Base-by-base conservation (phyloP, 192 early-diverging fungal genomes). In the Phlyctochytrium bullatum region DNA sequence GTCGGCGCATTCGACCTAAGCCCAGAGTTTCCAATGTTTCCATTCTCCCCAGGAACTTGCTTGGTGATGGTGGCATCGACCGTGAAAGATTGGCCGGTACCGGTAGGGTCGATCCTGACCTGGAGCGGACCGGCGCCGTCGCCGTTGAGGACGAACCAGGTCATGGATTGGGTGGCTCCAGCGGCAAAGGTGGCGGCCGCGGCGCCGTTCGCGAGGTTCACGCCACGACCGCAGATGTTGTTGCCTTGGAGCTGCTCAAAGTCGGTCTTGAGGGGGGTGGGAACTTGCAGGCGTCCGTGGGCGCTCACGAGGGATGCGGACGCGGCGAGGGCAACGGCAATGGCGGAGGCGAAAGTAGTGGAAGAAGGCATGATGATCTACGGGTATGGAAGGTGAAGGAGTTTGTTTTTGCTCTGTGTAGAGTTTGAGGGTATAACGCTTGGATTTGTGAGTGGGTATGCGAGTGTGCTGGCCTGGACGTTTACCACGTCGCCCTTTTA, bases 41-140 rank as follows among this genome's bases (percentile, higher is more conserved):
- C 66, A 23, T 34, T 35, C 14, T 28, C 34, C 6, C 66, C 66
- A 29, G 66, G 54, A 20, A 67, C 53, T 3, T 67, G 52, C 1
- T 64, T 62, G 20, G 66, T 64, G 1, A 67, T 34, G 23, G 59
- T 64, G 16, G 33, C 66, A 31, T 64, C 20, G 40, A 20, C 10
- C 10, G 20, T 47, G 40, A 47, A 47, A 27, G 16, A 23, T 6
- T 47, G 6, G 6, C 40, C 40, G 20, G 40, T 47, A 20, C 40
- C 40, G 6, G 40, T 47, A 20, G 10, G 6, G 40, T 47, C 40
- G 20, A 47, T 47, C 10, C 6, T 29, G 23, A 36, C 60, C 14
- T 31, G 20, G 59, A 67, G 14, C 4, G 66, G 66, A 33, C 66
- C 66, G 12, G 66, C 32, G 30, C 66, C 66, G 30, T 67, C 66